Evolutionary conservation across 1,139 yeast genomes (phyloP).

Genomic region (Candida sp.): DNA sequence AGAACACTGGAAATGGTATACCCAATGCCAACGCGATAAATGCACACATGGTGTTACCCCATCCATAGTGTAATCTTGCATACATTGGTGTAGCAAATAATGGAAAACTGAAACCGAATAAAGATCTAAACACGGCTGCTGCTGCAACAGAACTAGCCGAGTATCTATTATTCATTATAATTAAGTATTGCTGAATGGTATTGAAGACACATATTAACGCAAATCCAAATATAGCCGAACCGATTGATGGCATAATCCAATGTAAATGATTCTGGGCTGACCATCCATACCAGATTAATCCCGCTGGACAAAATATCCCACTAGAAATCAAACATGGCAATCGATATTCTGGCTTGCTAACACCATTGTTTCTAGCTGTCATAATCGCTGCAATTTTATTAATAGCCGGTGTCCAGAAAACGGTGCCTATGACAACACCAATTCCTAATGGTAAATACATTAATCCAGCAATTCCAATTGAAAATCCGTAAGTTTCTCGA

Average conservation of each 20-base stretch:
- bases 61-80: conserved; percentile 49
- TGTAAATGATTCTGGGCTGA: conserved; percentile 37
- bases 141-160: conserved; percentile 63
- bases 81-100: conserved; percentile 46
- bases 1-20: conserved; percentile 60
- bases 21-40: conserved; percentile 54
- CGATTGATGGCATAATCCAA: conserved; percentile 48
- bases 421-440: conserved; percentile 37
- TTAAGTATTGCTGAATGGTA: conserved; percentile 56
- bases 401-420: conserved; percentile 34
- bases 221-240: conserved; percentile 35
- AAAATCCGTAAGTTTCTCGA: conserved; percentile 30
- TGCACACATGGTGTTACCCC: conserved; percentile 66
- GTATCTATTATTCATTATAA: conserved; percentile 63
- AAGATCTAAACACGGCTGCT: conserved; percentile 57
- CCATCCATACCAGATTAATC: conserved; percentile 49
- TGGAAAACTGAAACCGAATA: conserved; percentile 56
- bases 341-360: conserved; percentile 40
- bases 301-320: conserved; percentile 35
- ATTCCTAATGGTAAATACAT: conserved; percentile 47
- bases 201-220: conserved; percentile 39
- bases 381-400: conserved; percentile 27
- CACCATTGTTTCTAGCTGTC: conserved; percentile 30
- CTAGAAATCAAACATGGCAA: conserved; percentile 39
- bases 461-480: conserved; percentile 32